Conservation (phyloP, 2,329 filamentous ascomycete species). For the Aspergillus aculeatus region DNA sequence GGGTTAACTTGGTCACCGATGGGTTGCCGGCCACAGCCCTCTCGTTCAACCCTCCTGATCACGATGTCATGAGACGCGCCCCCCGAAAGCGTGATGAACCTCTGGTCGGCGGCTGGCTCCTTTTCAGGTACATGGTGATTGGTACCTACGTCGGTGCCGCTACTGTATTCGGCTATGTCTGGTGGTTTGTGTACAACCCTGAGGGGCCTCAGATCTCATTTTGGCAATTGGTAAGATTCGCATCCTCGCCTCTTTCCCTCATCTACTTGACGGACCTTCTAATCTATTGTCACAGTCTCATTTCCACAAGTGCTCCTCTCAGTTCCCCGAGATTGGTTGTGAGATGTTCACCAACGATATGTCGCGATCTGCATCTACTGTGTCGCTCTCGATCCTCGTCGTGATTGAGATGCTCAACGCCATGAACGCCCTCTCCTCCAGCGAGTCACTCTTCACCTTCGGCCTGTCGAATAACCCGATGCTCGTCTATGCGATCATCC, state of each 20-base stretch:
- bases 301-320: slow-evolving; percentile 86
- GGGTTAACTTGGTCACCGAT: slow-evolving; percentile 98
- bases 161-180: slow-evolving; percentile 96
- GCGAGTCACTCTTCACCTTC: slow-evolving; percentile 87
- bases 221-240: slow-evolving; percentile 66
- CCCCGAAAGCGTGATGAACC: slow-evolving; percentile 90
- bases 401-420: slow-evolving; percentile 99
- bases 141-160: slow-evolving; percentile 92
- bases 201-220: slow-evolving; percentile 89
- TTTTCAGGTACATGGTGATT: slow-evolving; percentile 96
- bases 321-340: slow-evolving; percentile 88
- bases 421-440: slow-evolving; percentile 95
- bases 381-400: slow-evolving; percentile 86
- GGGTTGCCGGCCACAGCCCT: slow-evolving; percentile 93
- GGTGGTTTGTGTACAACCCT: slow-evolving; percentile 98
- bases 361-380: slow-evolving; percentile 85
- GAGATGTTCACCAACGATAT: slow-evolving; percentile 84
- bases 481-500: slow-evolving; percentile 86
- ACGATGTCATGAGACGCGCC: slow-evolving; percentile 93
- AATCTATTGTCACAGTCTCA: slow-evolving; percentile 54
- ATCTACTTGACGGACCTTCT: slow-evolving; percentile 4
- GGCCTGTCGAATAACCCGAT: slow-evolving; percentile 99
- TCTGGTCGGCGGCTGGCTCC: slow-evolving; percentile 91
- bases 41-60: slow-evolving; percentile 97
- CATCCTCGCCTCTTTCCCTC: background rate